Conservation (phyloP, 495 filamentous ascomycete genomes). For the Copromyces sp. region DNA sequence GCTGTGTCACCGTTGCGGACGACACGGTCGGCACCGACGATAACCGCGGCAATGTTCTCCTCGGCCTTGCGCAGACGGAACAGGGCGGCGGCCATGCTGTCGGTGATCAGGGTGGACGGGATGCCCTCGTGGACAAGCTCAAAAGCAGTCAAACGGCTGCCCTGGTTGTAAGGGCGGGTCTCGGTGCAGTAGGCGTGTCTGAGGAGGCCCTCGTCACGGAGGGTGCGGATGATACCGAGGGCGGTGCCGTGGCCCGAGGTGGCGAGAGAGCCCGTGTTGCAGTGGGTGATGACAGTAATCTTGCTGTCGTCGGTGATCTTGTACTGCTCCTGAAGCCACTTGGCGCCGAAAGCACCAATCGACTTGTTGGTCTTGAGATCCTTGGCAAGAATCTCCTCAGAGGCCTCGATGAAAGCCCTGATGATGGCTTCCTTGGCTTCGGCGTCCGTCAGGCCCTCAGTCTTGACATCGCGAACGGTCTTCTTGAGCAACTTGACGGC, state of each 20-base stretch:
- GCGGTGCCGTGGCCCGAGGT: slow-evolving; percentile 96
- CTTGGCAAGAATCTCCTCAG: slow-evolving; percentile 78
- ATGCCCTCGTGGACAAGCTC: slow-evolving; percentile 90
- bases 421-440: slow-evolving; percentile 38
- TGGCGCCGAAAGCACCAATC: slow-evolving; percentile 74
- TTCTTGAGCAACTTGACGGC: slow-evolving; percentile 69
- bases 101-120: slow-evolving; percentile 86
- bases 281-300: slow-evolving; percentile 80
- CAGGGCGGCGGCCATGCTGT: slow-evolving; percentile 89
- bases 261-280: slow-evolving; percentile 94
- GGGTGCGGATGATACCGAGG: slow-evolving; percentile 82
- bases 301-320: slow-evolving; percentile 31
- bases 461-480: slow-evolving; percentile 34
- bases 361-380: slow-evolving; percentile 77
- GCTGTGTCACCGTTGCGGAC: slow-evolving; percentile 95
- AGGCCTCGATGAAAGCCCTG: slow-evolving; percentile 59
- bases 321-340: slow-evolving; percentile 57
- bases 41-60: slow-evolving; percentile 64
- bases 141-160: slow-evolving; percentile 87
- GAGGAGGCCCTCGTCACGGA: slow-evolving; percentile 53
- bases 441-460: slow-evolving; percentile 19
- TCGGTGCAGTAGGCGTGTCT: slow-evolving; percentile 89
- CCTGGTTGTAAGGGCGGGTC: slow-evolving; percentile 96
- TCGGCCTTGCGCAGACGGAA: slow-evolving; percentile 48
- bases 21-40: slow-evolving; percentile 92